These are phyloP conservation scores for Ceratocystis harringtonii DNA, from an alignment of 2,329 filamentous ascomycete genomes.

Conservation along the genomic window DNA sequence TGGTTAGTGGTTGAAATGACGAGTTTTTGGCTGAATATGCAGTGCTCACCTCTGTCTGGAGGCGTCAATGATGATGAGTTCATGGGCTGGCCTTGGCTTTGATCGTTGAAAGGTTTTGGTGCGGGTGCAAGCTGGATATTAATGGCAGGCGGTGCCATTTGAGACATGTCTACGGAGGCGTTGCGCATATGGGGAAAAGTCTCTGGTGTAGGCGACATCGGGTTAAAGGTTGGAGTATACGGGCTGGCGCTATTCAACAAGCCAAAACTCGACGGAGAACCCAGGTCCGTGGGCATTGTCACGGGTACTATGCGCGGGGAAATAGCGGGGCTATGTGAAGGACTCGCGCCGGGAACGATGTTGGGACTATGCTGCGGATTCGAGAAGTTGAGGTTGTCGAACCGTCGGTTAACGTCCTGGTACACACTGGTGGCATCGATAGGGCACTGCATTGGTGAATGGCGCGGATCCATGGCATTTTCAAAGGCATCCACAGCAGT, in stretches of 20 bases:
- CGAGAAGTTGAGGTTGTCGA: slow-evolving; percentile 67
- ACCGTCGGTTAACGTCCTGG: slow-evolving; percentile 28
- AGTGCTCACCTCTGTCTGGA: slow-evolving; percentile 48
- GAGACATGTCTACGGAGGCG: slow-evolving; percentile 46
- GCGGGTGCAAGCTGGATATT: slow-evolving; percentile 80
- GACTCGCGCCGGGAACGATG: slow-evolving; percentile 54
- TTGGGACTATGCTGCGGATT: slow-evolving; percentile 50
- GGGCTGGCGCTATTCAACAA: slow-evolving; percentile 6
- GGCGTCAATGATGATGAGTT: slow-evolving; percentile 60
- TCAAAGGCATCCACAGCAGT: slow-evolving; percentile 69
- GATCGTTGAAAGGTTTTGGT: slow-evolving; percentile 26
- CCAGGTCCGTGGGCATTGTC: slow-evolving; percentile 18
- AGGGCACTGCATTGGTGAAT: slow-evolving; percentile 66
- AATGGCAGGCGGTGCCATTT: slow-evolving; percentile 85
- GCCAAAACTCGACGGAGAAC: slow-evolving; percentile 9
- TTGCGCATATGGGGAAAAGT: slow-evolving; percentile 36
- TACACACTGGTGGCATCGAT: slow-evolving; percentile 47
- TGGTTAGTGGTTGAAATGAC: slow-evolving; percentile 13
- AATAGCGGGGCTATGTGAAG: slow-evolving; percentile 58
- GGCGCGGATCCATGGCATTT: slow-evolving; percentile 36
- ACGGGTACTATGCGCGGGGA: slow-evolving; percentile 46
- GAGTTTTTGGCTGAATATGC: no score
- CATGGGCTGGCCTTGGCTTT: slow-evolving; percentile 40
- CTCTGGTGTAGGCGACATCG: slow-evolving; percentile 24
- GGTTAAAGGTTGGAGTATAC: slow-evolving; percentile 7